These are phyloP conservation scores for Mucor lusitanicus DNA, from an alignment of 371 early-diverging fungal species.

Conservation along the genomic window DNA sequence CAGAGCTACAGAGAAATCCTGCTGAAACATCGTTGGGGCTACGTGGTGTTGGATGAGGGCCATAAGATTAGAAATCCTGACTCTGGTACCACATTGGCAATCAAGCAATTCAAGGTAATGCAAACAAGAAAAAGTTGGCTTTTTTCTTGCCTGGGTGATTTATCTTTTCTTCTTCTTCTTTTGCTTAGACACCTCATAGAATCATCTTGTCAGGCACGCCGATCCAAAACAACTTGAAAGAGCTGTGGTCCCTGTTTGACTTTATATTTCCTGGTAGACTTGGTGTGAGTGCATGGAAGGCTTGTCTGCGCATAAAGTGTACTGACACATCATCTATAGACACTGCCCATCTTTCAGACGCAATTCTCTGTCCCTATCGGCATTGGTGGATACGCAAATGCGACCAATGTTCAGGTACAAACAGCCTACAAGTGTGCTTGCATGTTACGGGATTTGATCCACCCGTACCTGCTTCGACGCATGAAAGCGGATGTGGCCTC, in stretches of 20 bases:
- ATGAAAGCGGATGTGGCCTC: constrained; percentile 93
- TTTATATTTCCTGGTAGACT: constrained; percentile 94
- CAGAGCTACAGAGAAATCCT: constrained; percentile 70
- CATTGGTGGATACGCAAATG: constrained; percentile 92
- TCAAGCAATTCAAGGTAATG: constrained; percentile 75
- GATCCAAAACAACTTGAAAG: constrained; percentile 97
- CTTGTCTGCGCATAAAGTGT: not conserved
- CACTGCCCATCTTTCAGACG: constrained; percentile 88
- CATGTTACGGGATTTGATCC: constrained; percentile 88
- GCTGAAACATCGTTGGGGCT: constrained; percentile 81
- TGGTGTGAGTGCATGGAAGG: constrained; percentile 57
- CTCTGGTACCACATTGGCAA: constrained; percentile 82
- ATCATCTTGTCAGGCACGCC: constrained; percentile 97
- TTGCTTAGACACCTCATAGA: constrained; percentile 78
- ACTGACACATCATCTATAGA: constrained; percentile 31
- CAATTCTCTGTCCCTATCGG: constrained; percentile 93
- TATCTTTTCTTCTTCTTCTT: not conserved
- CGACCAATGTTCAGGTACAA: constrained; percentile 85
- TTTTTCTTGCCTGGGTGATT: no score
- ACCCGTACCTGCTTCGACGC: constrained; percentile 92
- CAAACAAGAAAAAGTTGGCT: no score
- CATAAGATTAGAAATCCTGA: constrained; percentile 98
- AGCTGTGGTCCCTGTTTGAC: constrained; percentile 97
- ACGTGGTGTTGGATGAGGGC: constrained; percentile 97
- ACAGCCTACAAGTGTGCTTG: constrained; percentile 93